These are phyloP conservation scores for Olyra latifolia DNA, from an alignment of 176 grass and related monocot species.

Conservation along the genomic window DNA sequence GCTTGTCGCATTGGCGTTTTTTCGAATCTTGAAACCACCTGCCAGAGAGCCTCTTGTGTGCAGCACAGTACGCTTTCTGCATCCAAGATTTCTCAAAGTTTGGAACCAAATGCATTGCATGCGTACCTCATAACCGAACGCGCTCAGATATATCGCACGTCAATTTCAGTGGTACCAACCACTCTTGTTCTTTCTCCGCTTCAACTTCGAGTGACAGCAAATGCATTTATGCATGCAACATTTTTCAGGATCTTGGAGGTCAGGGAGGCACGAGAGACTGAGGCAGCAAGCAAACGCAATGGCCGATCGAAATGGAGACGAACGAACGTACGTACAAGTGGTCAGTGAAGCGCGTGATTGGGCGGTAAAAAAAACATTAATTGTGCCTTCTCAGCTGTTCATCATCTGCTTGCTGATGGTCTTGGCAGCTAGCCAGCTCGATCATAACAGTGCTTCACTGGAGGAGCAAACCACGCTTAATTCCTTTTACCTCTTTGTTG, in stretches of 20 bases:
- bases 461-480: not conserved
- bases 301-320: not conserved
- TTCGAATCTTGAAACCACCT: constrained; percentile 28
- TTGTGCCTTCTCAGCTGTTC: constrained; percentile 19
- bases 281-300: not conserved
- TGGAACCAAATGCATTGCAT: not conserved
- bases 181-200: not conserved
- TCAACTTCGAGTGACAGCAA: not conserved
- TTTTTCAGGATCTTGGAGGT: constrained; percentile 43
- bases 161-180: not conserved
- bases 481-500: constrained; percentile 22
- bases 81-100: constrained; percentile 32
- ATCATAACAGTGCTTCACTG: not conserved
- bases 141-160: not conserved
- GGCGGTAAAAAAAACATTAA: constrained; percentile 10
- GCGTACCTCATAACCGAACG: not conserved
- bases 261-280: constrained; percentile 45
- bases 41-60: not conserved
- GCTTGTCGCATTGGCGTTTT: constrained; percentile 35
- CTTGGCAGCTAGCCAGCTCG: not conserved
- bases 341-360: not conserved
- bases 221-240: not conserved
- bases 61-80: constrained; percentile 13
- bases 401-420: constrained; percentile 24
- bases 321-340: not conserved